Evolutionary conservation across 2,329 filamentous ascomycete species (phyloP), one percentile per base, ranked within the genome.

Genomic region (Tolypocladium nubicola): DNA sequence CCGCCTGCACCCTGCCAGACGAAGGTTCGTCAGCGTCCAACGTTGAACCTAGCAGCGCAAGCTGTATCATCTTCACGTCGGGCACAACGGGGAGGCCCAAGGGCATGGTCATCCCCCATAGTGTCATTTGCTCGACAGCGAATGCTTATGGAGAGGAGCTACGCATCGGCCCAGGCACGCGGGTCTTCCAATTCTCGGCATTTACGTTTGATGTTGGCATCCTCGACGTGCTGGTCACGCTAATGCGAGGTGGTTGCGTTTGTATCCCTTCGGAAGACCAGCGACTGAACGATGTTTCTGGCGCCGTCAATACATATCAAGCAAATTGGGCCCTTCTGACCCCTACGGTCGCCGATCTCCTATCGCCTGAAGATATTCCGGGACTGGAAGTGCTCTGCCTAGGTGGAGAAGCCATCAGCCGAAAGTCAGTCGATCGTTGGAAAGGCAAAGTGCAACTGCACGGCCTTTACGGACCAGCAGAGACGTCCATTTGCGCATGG

Each of bases 61-160:
- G 49, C 30, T 37, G n/a, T 37, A n/a, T 45, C 11, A 7, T 45
- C 30, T 83, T 81, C 65, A 83, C 80, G 7, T 82, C 79, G 1
- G 80, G 80, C 19, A 81, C 75, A 33, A 83, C 80, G 0, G 80
- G 80, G 7, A 70, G 68, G 16, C 80, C 80, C 0, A 83, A 83
- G 64, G 79, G 58, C 0, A 56, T 57, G 1, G 49, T 57, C 0
- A 37, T 59, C 1, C 26, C 59, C 56, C 47, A 56, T 35, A n/a
- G 49, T 14, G 55, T 19, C 30, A 37, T 61, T 11, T 61, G 60
- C 33, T 55, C 59, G 1, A 56, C 57, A 14, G 49, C 49, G 4
- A 16, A 52, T 13, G 49, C 45, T 35, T 33, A 39, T 45, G 56
- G 30, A 35, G 56, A 21, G 53, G 59, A 37, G 3, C 38, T 59